Evolutionary conservation across 1,284 basidiomycete genomes (phyloP), one percentile per base, ranked within the genome.

Genomic region (Sphagnurus paluster): DNA sequence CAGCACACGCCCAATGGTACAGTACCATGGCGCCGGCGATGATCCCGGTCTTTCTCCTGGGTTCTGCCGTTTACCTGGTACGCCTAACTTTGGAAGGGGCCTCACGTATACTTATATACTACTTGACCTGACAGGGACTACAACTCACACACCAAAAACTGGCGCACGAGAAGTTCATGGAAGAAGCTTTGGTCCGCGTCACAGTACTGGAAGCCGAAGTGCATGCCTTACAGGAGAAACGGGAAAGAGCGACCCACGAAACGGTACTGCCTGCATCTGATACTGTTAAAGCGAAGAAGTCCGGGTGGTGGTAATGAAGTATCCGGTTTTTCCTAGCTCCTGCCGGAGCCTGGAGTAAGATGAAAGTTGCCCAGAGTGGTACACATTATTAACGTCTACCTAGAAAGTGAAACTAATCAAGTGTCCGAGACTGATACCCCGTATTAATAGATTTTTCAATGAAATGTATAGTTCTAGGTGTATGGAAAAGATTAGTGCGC

Each of bases 21-120:
- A 68, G 78, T 30, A 75, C 82, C 49, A 72, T 83, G 41, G 62
- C 85, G 33, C 88, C 88, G 21, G 79, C 78, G 28, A 90, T 90
- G 87, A 69, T 89, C 33, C 88, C 87, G 5, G 70, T 90, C 46
- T 80, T 83, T 38, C 67, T 90, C 39, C 71, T 90, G 20, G 88
- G 86, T 11, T 88, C 85, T 46, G 84, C 82, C 8, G 75, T 90
- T 42, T 90, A 87, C 67, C 70, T 89, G 55, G 87, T 87, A 60
- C 50, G 78, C 65, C 20, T 38, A n/a, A n/a, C n/a, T n/a, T n/a
- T n/a, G n/a, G n/a, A n/a, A n/a, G n/a, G n/a, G n/a, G n/a, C n/a
- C n/a, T n/a, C n/a, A n/a, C n/a, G n/a, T n/a, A n/a, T n/a, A 42
- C 26, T 2, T 28, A 28, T 30, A 24, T 3, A 9, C 16, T 34